phyloP scores from a whole-genome alignment of 495 filamentous ascomycete genomes.

The Podospora appendiculata region DNA sequence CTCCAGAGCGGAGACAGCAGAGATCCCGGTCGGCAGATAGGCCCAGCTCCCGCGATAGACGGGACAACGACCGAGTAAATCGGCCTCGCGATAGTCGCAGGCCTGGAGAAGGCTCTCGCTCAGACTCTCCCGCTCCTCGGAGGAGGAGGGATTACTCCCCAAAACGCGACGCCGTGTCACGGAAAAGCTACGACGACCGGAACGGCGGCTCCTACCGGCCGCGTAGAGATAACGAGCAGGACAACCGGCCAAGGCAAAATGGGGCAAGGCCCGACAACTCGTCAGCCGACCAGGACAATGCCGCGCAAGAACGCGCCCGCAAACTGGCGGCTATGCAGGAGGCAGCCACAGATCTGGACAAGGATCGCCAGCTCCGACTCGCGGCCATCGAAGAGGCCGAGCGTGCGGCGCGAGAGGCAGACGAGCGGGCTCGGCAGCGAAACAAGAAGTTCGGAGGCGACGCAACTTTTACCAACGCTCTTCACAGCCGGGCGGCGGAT shows the following conservation, averaged over 20 bases:
- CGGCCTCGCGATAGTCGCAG: neutral
- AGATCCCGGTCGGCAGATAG: slow-evolving; percentile 21
- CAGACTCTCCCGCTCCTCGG: slow-evolving; percentile 19
- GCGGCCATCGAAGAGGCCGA: slow-evolving; percentile 60
- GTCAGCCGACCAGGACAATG: slow-evolving; percentile 9
- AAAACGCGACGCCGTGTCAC: slow-evolving; percentile 4
- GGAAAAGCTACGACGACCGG: slow-evolving; percentile 8
- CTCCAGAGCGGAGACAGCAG: slow-evolving; percentile 17
- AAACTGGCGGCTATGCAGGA: slow-evolving; percentile 85
- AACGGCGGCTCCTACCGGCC: slow-evolving; percentile 16
- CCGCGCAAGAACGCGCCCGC: slow-evolving; percentile 46
- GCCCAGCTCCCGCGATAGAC: slow-evolving; percentile 3
- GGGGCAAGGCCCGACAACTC: neutral
- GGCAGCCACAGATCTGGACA: slow-evolving; percentile 71
- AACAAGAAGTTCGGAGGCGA: slow-evolving; percentile 55
- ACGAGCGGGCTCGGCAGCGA: slow-evolving; percentile 49
- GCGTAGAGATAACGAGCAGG: slow-evolving; percentile 20
- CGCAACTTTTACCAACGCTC: slow-evolving; percentile 50
- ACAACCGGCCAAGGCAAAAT: slow-evolving; percentile 5
- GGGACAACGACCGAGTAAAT: neutral
- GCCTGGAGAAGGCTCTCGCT: slow-evolving; percentile 6
- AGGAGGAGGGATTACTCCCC: slow-evolving; percentile 10
- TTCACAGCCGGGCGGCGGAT: slow-evolving; percentile 53
- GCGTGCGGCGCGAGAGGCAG: slow-evolving; percentile 52
- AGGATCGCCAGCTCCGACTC: slow-evolving; percentile 63